phyloP scores from a whole-genome alignment of 1,284 basidiomycete species.

The Cryptococcus sp. region DNA sequence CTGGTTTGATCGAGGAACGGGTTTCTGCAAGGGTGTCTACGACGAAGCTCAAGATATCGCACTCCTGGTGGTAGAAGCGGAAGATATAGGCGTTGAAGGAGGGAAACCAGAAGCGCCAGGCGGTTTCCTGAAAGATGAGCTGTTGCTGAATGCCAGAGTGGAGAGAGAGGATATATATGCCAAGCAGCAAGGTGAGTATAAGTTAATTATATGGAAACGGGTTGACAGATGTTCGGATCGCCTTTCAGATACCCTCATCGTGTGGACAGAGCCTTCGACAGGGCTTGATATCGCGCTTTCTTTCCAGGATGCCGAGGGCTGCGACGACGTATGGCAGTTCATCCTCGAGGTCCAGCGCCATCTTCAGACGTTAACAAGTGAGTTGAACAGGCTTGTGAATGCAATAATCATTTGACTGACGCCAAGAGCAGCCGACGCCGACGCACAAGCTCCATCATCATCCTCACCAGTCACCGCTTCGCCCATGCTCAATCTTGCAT shows the following conservation, averaged over 20 bases:
- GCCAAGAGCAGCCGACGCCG: conserved; percentile 27
- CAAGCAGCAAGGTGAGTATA: conserved; percentile 77
- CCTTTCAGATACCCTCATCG: conserved; percentile 84
- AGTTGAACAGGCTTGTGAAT: conserved; percentile 2
- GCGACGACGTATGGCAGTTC: conserved; percentile 96
- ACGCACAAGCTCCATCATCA: conserved; percentile 36
- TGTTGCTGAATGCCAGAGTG: conserved; percentile 46
- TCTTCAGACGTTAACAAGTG: conserved; percentile 39
- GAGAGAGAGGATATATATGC: conserved; percentile 78
- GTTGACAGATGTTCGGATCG: neutral
- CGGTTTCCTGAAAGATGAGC: conserved; percentile 48
- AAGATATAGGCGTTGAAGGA: conserved; percentile 61
- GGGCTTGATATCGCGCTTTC: conserved; percentile 94
- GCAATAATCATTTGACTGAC: neutral
- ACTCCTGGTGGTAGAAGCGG: conserved; percentile 78
- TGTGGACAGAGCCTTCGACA: conserved; percentile 91
- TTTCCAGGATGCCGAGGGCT: conserved; percentile 95
- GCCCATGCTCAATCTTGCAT: conserved; percentile 27
- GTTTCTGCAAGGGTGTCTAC: conserved; percentile 86
- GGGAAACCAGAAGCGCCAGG: conserved; percentile 36
- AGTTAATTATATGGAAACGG: neutral
- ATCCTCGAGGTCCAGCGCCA: conserved; percentile 84
- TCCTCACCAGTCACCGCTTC: conserved; percentile 44
- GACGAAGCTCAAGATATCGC: conserved; percentile 76
- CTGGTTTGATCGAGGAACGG: conserved; percentile 93